phyloP scores from a whole-genome alignment of 176 grass and related monocot species.

The Aegilops tauschii region DNA sequence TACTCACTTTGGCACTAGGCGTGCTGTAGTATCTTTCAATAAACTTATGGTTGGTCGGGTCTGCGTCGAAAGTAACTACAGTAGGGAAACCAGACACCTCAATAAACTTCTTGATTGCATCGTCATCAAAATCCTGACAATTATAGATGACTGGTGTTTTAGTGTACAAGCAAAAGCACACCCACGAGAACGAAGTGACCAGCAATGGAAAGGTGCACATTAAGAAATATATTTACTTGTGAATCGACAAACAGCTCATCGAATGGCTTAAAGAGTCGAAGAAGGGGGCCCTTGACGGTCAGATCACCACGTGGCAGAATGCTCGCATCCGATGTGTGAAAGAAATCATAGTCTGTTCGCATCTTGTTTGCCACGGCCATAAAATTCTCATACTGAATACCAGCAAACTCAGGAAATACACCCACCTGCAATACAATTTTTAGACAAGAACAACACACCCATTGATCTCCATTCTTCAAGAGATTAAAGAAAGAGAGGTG shows the following conservation, averaged over 20 bases:
- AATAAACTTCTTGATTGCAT: slow-evolving; percentile 80
- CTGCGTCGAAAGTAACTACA: slow-evolving; percentile 55
- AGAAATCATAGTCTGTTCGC: slow-evolving; percentile 73
- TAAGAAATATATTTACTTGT: slow-evolving; percentile 37
- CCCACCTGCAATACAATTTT: slow-evolving; percentile 57
- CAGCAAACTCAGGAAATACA: slow-evolving; percentile 76
- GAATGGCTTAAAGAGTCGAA: slow-evolving; percentile 92
- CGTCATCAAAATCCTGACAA: slow-evolving; percentile 62
- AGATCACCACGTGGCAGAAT: slow-evolving; percentile 69
- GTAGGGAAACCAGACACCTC: slow-evolving; percentile 65
- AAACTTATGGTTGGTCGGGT: slow-evolving; percentile 69
- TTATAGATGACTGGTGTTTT: neutral
- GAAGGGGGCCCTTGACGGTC: slow-evolving; percentile 41
- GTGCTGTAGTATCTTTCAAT: slow-evolving; percentile 68
- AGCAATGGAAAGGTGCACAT: neutral
- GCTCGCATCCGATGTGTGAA: slow-evolving; percentile 62
- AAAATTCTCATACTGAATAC: slow-evolving; percentile 72
- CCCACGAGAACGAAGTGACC: slow-evolving; percentile 2
- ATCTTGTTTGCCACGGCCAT: slow-evolving; percentile 57
- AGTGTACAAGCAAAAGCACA: neutral
- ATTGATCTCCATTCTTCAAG: neutral
- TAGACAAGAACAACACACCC: neutral
- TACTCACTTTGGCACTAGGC: slow-evolving; percentile 68
- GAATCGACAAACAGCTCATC: slow-evolving; percentile 89
- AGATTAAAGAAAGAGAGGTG: neutral